Evolutionary conservation across 768 basidiomycete species (phyloP).

Genomic region (Ramaria rubella): DNA sequence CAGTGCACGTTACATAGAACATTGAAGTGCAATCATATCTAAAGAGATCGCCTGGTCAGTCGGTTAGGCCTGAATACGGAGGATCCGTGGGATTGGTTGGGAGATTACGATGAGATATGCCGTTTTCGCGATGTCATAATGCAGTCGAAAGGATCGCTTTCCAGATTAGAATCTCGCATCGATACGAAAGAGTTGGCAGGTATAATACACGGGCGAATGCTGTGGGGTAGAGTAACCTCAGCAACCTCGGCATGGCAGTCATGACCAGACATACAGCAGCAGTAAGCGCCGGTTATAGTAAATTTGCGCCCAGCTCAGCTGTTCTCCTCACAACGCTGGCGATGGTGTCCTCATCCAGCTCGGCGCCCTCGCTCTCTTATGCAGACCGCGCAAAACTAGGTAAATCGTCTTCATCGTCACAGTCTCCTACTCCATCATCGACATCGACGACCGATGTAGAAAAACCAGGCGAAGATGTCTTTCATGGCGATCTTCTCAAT

Average conservation of each 20-base stretch:
- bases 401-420: constrained; percentile 5
- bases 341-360: constrained; percentile 21
- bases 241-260: no score
- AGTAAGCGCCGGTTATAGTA: neutral
- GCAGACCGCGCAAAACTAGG: constrained; percentile 43
- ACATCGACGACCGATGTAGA: constrained; percentile 6
- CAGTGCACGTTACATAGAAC: no score
- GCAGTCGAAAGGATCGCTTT: no score
- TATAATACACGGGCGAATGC: no score
- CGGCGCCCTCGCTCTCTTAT: constrained; percentile 46
- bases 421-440: neutral
- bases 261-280: neutral
- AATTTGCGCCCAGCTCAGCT: constrained; percentile 7
- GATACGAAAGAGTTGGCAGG: neutral
- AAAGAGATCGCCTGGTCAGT: no score
- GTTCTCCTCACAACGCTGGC: constrained; percentile 18
- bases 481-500: constrained; percentile 21
- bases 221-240: no score
- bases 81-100: no score
- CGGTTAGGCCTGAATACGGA: no score
- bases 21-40: no score
- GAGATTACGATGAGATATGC: no score
- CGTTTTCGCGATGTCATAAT: no score
- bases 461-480: constrained; percentile 18
- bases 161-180: no score